Evolutionary conservation across 2,329 filamentous ascomycete species (phyloP).

Genomic region (Clarireedia homoeocarpa): DNA sequence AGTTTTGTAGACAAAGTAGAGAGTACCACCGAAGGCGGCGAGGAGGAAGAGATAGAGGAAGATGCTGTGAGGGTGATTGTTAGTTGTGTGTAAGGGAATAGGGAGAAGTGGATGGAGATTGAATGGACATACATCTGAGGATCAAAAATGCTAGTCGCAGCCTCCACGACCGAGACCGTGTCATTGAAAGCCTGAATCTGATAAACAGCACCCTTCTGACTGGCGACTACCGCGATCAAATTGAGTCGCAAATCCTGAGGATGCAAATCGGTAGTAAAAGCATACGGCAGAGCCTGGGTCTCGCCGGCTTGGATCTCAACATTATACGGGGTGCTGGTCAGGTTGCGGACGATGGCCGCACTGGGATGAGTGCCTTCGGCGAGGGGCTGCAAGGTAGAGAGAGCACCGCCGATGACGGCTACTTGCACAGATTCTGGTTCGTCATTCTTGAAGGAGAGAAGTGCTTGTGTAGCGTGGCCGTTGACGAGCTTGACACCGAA

Average conservation of each 20-base stretch:
- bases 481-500: slow-evolving; percentile 96
- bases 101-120: neutral
- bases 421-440: slow-evolving; percentile 71
- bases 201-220: slow-evolving; percentile 60
- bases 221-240: slow-evolving; percentile 66
- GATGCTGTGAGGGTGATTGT: slow-evolving; percentile 52
- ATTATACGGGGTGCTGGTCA: slow-evolving; percentile 70
- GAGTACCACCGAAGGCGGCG: slow-evolving; percentile 66
- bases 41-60: slow-evolving; percentile 94
- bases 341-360: slow-evolving; percentile 67
- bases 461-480: slow-evolving; percentile 72
- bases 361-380: slow-evolving; percentile 40
- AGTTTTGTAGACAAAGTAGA: slow-evolving; percentile 97
- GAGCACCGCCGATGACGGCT: slow-evolving; percentile 66
- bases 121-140: slow-evolving; percentile 73
- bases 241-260: slow-evolving; percentile 80
- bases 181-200: slow-evolving; percentile 75
- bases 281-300: slow-evolving; percentile 70
- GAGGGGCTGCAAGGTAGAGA: slow-evolving; percentile 50
- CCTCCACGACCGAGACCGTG: slow-evolving; percentile 79
- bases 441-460: slow-evolving; percentile 77
- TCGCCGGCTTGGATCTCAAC: slow-evolving; percentile 67
- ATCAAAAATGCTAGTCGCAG: slow-evolving; percentile 85
- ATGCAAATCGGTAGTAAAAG: slow-evolving; percentile 84
- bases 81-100: neutral